Conservation (phyloP, 306 rosid genomes). For the Psophocarpus tetragonolobus region DNA sequence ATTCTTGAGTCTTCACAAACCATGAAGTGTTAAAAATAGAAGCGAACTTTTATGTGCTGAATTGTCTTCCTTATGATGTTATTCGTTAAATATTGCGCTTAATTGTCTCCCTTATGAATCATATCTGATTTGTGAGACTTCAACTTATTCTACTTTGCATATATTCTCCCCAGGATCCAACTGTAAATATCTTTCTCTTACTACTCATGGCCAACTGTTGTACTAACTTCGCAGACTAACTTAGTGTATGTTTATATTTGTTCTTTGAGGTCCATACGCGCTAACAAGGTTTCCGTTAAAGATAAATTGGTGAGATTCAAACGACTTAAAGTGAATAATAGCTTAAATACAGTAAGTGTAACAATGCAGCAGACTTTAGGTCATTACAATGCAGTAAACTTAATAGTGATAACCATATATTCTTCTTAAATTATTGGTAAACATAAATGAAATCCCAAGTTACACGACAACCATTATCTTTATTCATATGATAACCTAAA, state of each 20-base stretch:
- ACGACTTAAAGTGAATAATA: not conserved
- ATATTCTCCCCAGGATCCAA: slow-evolving; percentile 41
- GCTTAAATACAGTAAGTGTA: not conserved
- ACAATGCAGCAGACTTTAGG: not conserved
- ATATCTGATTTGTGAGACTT: slow-evolving; percentile 27
- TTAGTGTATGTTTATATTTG: not conserved
- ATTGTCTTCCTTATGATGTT: not conserved
- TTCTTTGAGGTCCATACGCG: too few species aligned
- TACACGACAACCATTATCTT: slow-evolving; percentile 20
- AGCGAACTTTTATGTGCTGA: not conserved
- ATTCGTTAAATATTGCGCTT: slow-evolving; percentile 16
- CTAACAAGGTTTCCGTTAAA: too few species aligned
- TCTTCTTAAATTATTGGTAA: not conserved
- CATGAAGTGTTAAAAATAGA: not conserved
- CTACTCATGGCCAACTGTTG: not conserved
- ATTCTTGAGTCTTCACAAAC: not conserved
- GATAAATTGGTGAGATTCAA: not conserved
- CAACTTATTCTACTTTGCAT: slow-evolving; percentile 47
- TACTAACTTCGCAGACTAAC: not conserved
- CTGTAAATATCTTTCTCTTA: slow-evolving; percentile 21
- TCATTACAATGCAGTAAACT: slow-evolving; percentile 17
- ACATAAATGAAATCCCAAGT: not conserved
- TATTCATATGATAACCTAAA: slow-evolving; percentile 33
- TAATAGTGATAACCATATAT: slow-evolving; percentile 11
- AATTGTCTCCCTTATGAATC: slow-evolving; percentile 17